Evolutionary conservation across 1,284 basidiomycete genomes (phyloP).

Genomic region (Ustilago xerochloae): DNA sequence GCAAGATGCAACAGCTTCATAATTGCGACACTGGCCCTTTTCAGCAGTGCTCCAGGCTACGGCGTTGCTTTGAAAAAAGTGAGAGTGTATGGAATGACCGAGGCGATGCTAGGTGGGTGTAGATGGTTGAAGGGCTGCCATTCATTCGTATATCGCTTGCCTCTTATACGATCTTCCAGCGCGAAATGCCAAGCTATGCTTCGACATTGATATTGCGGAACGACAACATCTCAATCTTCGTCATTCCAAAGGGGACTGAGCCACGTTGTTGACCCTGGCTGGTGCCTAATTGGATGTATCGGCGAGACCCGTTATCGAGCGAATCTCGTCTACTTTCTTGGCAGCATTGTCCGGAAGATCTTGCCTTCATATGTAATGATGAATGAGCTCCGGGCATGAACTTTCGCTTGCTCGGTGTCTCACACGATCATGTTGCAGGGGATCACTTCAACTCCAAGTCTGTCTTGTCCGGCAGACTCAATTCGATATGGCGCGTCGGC

Average conservation of each 20-base stretch:
- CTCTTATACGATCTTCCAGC: too few relatives aligned
- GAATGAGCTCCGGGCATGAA: not conserved
- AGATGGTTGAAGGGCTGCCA: too few relatives aligned
- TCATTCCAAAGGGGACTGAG: too few relatives aligned
- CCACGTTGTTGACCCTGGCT: too few relatives aligned
- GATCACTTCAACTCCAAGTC: slow-evolving; percentile 1
- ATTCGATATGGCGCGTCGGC: slow-evolving; percentile 23
- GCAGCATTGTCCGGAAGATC: not conserved
- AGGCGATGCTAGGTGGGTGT: too few relatives aligned
- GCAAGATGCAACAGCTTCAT: not conserved
- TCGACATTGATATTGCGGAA: too few relatives aligned
- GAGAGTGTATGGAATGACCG: too few relatives aligned
- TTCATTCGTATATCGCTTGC: too few relatives aligned
- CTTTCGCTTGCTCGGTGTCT: not conserved
- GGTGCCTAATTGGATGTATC: slow-evolving; percentile 5
- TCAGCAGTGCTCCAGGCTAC: slow-evolving; percentile 22
- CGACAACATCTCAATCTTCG: too few relatives aligned
- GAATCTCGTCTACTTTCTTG: not conserved
- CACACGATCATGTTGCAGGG: not conserved
- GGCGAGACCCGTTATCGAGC: not conserved
- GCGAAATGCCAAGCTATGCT: too few relatives aligned
- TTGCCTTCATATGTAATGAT: not conserved
- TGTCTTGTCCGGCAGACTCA: not conserved
- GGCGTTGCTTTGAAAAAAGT: not conserved
- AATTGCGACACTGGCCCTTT: not conserved